Conservation (phyloP, 1,139 yeast species). For the Candida gigantensis region DNA sequence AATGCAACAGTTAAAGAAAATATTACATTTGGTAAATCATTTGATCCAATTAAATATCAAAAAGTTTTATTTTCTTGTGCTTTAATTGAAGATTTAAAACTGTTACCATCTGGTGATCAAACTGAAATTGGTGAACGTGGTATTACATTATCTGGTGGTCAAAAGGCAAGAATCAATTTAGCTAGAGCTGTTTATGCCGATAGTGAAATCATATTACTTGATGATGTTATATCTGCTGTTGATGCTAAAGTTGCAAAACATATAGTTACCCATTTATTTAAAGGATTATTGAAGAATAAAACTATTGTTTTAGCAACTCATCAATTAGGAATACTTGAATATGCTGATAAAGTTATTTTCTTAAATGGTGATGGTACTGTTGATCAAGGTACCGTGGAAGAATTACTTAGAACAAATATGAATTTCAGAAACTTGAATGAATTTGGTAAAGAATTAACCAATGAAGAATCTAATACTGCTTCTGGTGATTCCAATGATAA, state of each 20-base stretch:
- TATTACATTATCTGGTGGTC: constrained; percentile 45
- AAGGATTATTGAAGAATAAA: constrained; percentile 28
- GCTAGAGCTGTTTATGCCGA: constrained; percentile 45
- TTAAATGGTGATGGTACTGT: constrained; percentile 37
- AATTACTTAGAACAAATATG: constrained; percentile 25
- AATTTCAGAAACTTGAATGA: constrained; percentile 31
- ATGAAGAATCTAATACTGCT: constrained; percentile 2
- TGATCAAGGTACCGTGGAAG: constrained; percentile 33
- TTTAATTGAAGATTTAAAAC: constrained; percentile 37
- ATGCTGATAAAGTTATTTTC: constrained; percentile 35
- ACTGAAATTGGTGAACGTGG: constrained; percentile 49
- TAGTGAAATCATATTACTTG: constrained; percentile 35
- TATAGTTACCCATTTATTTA: constrained; percentile 35
- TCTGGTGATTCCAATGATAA: constrained; percentile 1
- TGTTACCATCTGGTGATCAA: constrained; percentile 36
- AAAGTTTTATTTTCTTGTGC: constrained; percentile 40
- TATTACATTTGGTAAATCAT: constrained; percentile 38
- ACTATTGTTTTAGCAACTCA: constrained; percentile 42
- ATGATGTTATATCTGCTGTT: constrained; percentile 46
- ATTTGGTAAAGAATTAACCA: constrained; percentile 23
- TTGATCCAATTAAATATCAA: constrained; percentile 29
- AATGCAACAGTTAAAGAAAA: constrained; percentile 46
- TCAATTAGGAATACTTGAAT: constrained; percentile 34
- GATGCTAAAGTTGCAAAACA: constrained; percentile 44
- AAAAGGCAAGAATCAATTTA: constrained; percentile 43